Evolutionary conservation across 1,284 basidiomycete genomes (phyloP), one percentile per base, ranked within the genome.

Genomic region (Serendipita sp.): DNA sequence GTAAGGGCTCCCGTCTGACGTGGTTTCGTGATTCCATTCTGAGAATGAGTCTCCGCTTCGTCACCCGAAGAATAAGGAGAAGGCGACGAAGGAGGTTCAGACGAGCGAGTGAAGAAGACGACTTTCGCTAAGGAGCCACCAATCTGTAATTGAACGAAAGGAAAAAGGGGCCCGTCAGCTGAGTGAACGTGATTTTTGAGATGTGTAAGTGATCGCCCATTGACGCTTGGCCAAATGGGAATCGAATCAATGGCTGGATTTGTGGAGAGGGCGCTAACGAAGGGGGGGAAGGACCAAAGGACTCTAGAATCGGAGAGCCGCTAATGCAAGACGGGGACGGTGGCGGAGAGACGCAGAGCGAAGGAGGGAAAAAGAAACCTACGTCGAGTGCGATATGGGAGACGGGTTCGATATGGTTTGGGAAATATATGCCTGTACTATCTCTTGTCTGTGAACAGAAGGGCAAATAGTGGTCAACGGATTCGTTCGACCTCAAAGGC

Each of bases 121-220:
- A 99, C 91, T 74, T 99, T 99, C 65, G 95, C 95, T 12, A 99
- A 78, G 3, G 94, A 98, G 41, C 95, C 95, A 43, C 96, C 95
- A 70, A 99, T 88, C 93, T 96, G 71, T 13, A 32, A 62, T 44
- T 12, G 26, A 10, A 53, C n/a, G 8, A 63, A 66, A 64, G 49
- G 29, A 17, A 2, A 12, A 15, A 15, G 13, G 35, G 22, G 3
- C 22, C 22, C 22, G 22, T 22, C 22, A 22, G 22, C 22, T 22
- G 22, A 22, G 22, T 44, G 42, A 44, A 44, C 42, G 42, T 44
- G 42, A 44, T 44, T 44, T 44, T 17, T 44, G 1, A 44, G 42
- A 44, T 22, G 22, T 22, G 22, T 22, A 22, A 22, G 22, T 22
- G 22, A 22, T 22, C 42, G 42, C 42, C 42, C 42, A 44, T 38